Evolutionary conservation across 208 protist genomes (phyloP).

Genomic region (Entamoeba moshkovskii): DNA sequence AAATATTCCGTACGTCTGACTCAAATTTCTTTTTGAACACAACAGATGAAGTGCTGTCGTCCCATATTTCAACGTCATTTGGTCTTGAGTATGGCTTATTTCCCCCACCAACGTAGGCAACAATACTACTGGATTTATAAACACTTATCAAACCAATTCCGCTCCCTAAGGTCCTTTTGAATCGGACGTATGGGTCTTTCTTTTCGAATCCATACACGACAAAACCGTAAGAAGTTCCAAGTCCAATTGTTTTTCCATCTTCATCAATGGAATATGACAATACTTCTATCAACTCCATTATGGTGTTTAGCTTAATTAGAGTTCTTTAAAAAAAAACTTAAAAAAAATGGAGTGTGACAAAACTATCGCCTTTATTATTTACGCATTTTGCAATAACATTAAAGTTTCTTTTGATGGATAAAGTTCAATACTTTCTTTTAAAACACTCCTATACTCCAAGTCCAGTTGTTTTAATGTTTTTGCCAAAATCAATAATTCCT

Average conservation of each 20-base stretch:
- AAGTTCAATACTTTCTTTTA: too few relatives aligned
- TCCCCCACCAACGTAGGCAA: not conserved
- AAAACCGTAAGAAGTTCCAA: not conserved
- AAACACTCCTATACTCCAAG: too few relatives aligned
- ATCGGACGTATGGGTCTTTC: not conserved
- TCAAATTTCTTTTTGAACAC: not conserved
- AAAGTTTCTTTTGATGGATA: too few relatives aligned
- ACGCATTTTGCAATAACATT: too few relatives aligned
- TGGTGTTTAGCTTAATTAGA: too few relatives aligned
- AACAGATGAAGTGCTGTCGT: not conserved
- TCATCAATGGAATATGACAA: not conserved
- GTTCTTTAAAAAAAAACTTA: too few relatives aligned
- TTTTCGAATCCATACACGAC: not conserved
- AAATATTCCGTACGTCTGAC: not conserved
- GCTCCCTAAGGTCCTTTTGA: not conserved
- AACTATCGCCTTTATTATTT: too few relatives aligned
- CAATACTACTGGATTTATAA: not conserved
- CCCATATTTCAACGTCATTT: not conserved
- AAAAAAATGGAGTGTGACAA: too few relatives aligned
- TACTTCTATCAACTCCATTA: not conserved
- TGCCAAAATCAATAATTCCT: too few relatives aligned
- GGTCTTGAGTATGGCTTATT: not conserved
- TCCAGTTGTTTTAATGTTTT: too few relatives aligned
- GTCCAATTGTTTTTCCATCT: not conserved
- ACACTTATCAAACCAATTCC: not conserved